Base-by-base conservation (phyloP, 768 basidiomycete genomes). In the Rhodotorula taiwanensis region DNA sequence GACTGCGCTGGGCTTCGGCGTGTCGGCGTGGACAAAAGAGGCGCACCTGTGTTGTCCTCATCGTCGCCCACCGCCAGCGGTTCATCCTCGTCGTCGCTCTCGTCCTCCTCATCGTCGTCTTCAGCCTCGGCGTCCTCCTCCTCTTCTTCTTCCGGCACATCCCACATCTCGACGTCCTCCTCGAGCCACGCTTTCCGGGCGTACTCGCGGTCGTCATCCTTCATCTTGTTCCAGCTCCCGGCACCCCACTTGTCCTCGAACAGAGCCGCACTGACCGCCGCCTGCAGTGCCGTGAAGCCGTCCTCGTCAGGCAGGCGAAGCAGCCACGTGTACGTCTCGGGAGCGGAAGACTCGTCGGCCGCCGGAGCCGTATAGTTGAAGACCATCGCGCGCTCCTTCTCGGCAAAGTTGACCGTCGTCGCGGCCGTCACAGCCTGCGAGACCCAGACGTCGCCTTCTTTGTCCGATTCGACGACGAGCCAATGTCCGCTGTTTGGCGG, bases 161-260 rank as follows among this genome's bases (percentile, higher is more conserved):
- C 87, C 52, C 75, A 81, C 93, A 97, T 97, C 72, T 87, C 90
- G 21, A 92, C 84, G 69, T 93, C 90, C 73, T 93, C 88, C 58
- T 80, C 78, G 65, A 64, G 47, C 45, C 80, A 78, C 18, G 88
- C 83, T 64, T 83, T 86, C 72, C 86, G 76, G 41, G 89, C 83
- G 74, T 98, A 99, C 39, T 78, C 80, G 76, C 86, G 87, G 63
- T 99, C 95, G n/a, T 92, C 91, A 45, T 72, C 74, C 66, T 77
- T 76, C 27, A 76, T 70, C 76, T 93, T 95, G 33, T 78, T 79
- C 84, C 88, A 98, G 9, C 83, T 78, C 23, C 80, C 71, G 6
- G 27, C 23, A 4, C 72, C 73, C 52, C 63, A 64, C 51, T 65
- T 67, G 55, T 60, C 58, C 76, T 98, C 89, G 87, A 91, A 99